Percentiles rank a stretch among this genome's conserved stretches.
Conservation (phyloP, 1,139 yeast species). For the Scheffersomyces quercinus region DNA sequence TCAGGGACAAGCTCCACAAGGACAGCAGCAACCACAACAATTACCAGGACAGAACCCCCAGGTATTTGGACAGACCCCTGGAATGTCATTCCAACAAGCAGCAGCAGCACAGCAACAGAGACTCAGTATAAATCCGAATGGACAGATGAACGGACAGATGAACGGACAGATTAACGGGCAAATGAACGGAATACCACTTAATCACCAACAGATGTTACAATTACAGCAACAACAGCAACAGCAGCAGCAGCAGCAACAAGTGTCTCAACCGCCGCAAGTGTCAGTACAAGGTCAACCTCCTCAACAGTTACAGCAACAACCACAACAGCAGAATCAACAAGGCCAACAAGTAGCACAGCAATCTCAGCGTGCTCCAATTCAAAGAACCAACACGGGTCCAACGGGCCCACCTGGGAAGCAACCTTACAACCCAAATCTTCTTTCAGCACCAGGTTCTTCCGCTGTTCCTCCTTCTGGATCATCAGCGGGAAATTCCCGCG, state of each 20-base stretch:
- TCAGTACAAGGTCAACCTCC: conserved; percentile 12
- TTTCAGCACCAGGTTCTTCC: conserved; percentile 27
- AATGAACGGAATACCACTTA: neutral
- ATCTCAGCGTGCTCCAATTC: conserved; percentile 10
- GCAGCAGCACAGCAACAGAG: neutral
- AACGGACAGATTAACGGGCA: too few species aligned
- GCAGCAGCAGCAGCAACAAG: conserved; percentile 10
- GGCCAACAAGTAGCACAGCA: conserved; percentile 8
- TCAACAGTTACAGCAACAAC: conserved; percentile 14
- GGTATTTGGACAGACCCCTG: conserved; percentile 9
- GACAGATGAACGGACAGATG: too few species aligned
- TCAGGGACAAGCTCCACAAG: conserved; percentile 10
- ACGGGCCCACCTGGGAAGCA: neutral
- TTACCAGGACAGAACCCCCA: conserved; percentile 6
- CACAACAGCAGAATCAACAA: conserved; percentile 7
- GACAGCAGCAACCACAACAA: conserved; percentile 8
- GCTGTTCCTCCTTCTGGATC: conserved; percentile 21
- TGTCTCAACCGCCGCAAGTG: conserved; percentile 15
- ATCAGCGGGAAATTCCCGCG: conserved; percentile 24
- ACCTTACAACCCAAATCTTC: conserved; percentile 9
- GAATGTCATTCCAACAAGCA: conserved; percentile 2
- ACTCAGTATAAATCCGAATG: neutral
- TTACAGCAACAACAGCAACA: conserved; percentile 5
- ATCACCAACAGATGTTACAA: neutral
- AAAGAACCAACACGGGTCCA: conserved; percentile 6